A percentile compares a stretch with the other conserved stretches of the same genome.
These are phyloP conservation scores for Nakazawaea molendinolei DNA, from an alignment of 805 yeast species.

Conservation along the genomic window DNA sequence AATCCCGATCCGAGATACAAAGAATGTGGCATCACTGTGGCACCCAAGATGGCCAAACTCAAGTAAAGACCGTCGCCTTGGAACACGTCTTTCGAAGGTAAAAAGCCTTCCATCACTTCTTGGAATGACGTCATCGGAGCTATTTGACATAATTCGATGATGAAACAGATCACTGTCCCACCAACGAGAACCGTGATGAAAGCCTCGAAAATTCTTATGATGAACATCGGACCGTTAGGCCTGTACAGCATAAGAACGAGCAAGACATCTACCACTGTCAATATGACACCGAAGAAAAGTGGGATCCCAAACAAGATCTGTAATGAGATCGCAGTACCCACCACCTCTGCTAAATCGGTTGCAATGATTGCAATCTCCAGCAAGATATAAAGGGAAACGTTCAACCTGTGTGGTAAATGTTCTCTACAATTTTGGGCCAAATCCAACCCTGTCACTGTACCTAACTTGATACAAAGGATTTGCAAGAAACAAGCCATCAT, in stretches of 20 bases:
- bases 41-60: constrained; percentile 82
- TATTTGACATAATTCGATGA: constrained; percentile 58
- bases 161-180: constrained; percentile 71
- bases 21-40: constrained; percentile 94
- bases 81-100: constrained; percentile 56
- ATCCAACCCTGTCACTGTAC: constrained; percentile 86
- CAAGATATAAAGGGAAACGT: constrained; percentile 53
- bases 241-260: constrained; percentile 72
- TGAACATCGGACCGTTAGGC: constrained; percentile 68
- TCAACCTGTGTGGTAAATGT: constrained; percentile 63
- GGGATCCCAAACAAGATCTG: constrained; percentile 75
- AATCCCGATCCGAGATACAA: constrained; percentile 79
- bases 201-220: constrained; percentile 70
- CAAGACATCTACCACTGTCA: constrained; percentile 79
- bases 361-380: constrained; percentile 88
- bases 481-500: constrained; percentile 80
- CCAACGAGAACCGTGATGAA: constrained; percentile 67
- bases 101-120: constrained; percentile 55
- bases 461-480: constrained; percentile 75
- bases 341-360: constrained; percentile 90
- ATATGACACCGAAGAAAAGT: constrained; percentile 61
- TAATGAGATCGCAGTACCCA: constrained; percentile 85
- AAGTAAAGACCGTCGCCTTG: constrained; percentile 66
- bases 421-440: constrained; percentile 77
- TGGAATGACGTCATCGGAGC: constrained; percentile 40